Base-by-base conservation (phyloP, 345 rosid genomes). In the Eutrema japonicum region DNA sequence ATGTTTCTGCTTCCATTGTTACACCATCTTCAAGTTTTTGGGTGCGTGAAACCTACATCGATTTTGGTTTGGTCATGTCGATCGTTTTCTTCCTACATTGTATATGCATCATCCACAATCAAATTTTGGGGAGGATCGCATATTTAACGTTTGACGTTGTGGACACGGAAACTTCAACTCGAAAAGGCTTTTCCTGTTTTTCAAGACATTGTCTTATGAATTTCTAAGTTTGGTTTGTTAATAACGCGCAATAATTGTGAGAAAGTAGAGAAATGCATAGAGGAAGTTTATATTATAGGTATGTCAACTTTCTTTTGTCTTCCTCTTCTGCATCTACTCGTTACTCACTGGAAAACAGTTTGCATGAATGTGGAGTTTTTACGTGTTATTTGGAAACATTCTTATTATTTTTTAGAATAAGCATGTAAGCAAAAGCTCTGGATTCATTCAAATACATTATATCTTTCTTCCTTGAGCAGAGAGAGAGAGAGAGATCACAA, bases 1-100 rank as follows among this genome's bases (percentile, higher is more conserved):
- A 56, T 81, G 84, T 70, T 83, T 93, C 40, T 93, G 66, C 51
- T 86, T 93, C 76, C 85, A 91, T 32, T 74, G 81, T 70, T 89
- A 81, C 84, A 74, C 86, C 64, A 30, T 93, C 72, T 74, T 77
- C 76, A 84, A 83, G 77, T 80, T 93, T 45, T 35, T 81, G 63
- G 80, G 82, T 40, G 52, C 76, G 67, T 84, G 79, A 82, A 32
- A 83, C 13, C 14, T 42, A 38, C 82, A 83, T 80, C 40, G 8
- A 4, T 22, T 61, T 38, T 60, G 6, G 12, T 72, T 35, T 84
- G 14, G 75, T 85, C 71, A 71, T 88, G 74, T 8, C 72, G 71
- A 55, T 79, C 56, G 1, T 12, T 85, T 84, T 75, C 16, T 84
- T 38, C 58, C 42, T 35, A 79, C 86, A 73, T 84, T 89, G 42